These are phyloP conservation scores for Microdochium bolleyi DNA, from an alignment of 2,329 filamentous ascomycete species.

Conservation along the genomic window DNA sequence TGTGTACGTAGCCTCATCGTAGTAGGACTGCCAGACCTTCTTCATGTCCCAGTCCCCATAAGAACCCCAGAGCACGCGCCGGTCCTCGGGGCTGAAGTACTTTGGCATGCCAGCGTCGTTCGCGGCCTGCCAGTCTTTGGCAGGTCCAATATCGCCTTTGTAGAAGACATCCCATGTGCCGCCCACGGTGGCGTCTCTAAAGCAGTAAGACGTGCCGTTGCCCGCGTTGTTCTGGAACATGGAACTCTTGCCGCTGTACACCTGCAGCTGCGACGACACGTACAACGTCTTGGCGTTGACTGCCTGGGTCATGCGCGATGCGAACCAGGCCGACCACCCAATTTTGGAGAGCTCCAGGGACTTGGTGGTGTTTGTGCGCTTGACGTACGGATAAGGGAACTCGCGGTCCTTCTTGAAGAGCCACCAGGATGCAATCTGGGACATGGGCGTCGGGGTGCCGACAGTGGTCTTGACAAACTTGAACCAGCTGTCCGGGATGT, in stretches of 20 bases:
- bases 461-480: slow-evolving; percentile 20
- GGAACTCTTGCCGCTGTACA: slow-evolving; percentile 34
- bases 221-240: slow-evolving; percentile 28
- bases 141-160: slow-evolving; percentile 20
- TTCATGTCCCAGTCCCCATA: slow-evolving; percentile 28
- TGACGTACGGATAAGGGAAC: slow-evolving; percentile 38
- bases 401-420: slow-evolving; percentile 36
- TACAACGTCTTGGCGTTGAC: slow-evolving; percentile 28
- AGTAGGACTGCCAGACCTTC: slow-evolving; percentile 25
- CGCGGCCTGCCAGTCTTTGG: slow-evolving; percentile 30
- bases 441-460: slow-evolving; percentile 27
- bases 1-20: slow-evolving; percentile 26
- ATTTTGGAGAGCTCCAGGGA: slow-evolving; percentile 29
- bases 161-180: slow-evolving; percentile 36
- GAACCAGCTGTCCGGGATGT: slow-evolving; percentile 23
- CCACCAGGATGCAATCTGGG: slow-evolving; percentile 33
- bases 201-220: slow-evolving; percentile 39
- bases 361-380: slow-evolving; percentile 34
- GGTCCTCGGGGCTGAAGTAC: slow-evolving; percentile 29
- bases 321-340: slow-evolving; percentile 29
- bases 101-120: slow-evolving; percentile 26
- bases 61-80: slow-evolving; percentile 30
- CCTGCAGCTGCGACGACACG: slow-evolving; percentile 36
- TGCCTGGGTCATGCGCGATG: slow-evolving; percentile 26
- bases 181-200: slow-evolving; percentile 32